phyloP scores from a whole-genome alignment of 805 yeast genomes.

The Yamadazyma sp. region DNA sequence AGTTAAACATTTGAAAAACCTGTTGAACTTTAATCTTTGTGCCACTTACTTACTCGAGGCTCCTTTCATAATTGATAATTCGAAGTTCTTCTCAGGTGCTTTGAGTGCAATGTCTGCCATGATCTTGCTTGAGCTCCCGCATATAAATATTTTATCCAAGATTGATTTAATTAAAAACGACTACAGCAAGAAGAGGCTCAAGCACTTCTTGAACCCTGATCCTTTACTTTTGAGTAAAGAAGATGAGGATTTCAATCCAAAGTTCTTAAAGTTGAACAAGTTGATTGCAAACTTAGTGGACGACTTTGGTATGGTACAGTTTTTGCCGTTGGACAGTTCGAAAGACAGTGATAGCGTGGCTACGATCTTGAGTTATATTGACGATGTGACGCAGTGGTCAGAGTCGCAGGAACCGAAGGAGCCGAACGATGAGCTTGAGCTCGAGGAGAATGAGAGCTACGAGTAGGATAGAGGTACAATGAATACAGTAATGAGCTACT shows the following conservation, averaged over 20 bases:
- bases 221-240: slow-evolving; percentile 67
- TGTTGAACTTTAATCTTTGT: slow-evolving; percentile 82
- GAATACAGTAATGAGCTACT: slow-evolving; percentile 1
- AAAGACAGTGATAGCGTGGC: slow-evolving; percentile 72
- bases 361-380: slow-evolving; percentile 85
- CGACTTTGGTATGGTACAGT: slow-evolving; percentile 98
- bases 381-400: slow-evolving; percentile 97
- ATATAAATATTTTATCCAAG: slow-evolving; percentile 85
- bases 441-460: slow-evolving; percentile 50
- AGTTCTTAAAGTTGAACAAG: slow-evolving; percentile 68
- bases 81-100: slow-evolving; percentile 95
- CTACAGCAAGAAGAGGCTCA: slow-evolving; percentile 70
- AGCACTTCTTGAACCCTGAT: slow-evolving; percentile 87
- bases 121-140: slow-evolving; percentile 94
- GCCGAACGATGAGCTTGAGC: slow-evolving; percentile 73
- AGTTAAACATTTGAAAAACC: slow-evolving; percentile 78
- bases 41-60: slow-evolving; percentile 93
- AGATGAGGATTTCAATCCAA: slow-evolving; percentile 47
- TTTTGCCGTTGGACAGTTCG: slow-evolving; percentile 77
- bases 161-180: slow-evolving; percentile 82
- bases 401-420: slow-evolving; percentile 97
- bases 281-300: slow-evolving; percentile 89
- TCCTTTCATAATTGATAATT: slow-evolving; percentile 84
- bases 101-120: slow-evolving; percentile 97
- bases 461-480: too few species aligned